Evolutionary conservation across 169 alveolate species (phyloP).

Genomic region (Cryptosporidium tyzzeri): DNA sequence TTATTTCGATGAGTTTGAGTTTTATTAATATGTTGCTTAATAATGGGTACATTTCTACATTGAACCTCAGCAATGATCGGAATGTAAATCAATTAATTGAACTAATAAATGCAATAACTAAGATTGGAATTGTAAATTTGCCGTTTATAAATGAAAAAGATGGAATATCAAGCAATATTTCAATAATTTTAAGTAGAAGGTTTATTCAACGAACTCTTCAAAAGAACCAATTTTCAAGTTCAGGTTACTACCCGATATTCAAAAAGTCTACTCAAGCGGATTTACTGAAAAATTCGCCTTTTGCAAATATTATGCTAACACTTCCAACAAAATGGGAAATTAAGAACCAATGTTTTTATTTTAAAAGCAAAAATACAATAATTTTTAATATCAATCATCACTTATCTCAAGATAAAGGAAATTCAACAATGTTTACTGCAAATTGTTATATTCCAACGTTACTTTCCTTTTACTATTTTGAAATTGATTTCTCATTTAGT

Average conservation of each 20-base stretch:
- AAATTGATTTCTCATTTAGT: constrained; percentile 3
- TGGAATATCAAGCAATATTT: not conserved
- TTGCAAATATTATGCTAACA: not conserved
- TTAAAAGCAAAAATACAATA: not conserved
- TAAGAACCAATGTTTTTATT: not conserved
- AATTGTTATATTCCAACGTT: constrained; percentile 33
- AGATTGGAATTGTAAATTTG: constrained; percentile 15
- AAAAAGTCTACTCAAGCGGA: constrained; percentile 40
- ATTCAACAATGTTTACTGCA: not conserved
- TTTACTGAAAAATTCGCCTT: constrained; percentile 16
- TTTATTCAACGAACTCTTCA: constrained; percentile 23
- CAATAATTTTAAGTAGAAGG: constrained; percentile 25
- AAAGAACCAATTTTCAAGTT: not conserved
- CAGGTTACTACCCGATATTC: constrained; percentile 19
- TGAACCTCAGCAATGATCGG: not conserved
- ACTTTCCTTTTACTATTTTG: constrained; percentile 31
- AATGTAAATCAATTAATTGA: not conserved
- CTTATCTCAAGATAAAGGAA: not conserved
- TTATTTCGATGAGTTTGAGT: constrained; percentile 29
- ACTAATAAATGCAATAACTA: not conserved
- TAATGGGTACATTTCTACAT: constrained; percentile 14
- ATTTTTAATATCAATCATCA: not conserved
- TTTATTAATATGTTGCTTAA: not conserved
- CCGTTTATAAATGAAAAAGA: not conserved
- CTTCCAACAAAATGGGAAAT: constrained; percentile 36